A percentile compares a stretch with the other conserved stretches of the same genome.
Conservation (phyloP, 176 grass and related monocot genomes). For the Musa schizocarpa region DNA sequence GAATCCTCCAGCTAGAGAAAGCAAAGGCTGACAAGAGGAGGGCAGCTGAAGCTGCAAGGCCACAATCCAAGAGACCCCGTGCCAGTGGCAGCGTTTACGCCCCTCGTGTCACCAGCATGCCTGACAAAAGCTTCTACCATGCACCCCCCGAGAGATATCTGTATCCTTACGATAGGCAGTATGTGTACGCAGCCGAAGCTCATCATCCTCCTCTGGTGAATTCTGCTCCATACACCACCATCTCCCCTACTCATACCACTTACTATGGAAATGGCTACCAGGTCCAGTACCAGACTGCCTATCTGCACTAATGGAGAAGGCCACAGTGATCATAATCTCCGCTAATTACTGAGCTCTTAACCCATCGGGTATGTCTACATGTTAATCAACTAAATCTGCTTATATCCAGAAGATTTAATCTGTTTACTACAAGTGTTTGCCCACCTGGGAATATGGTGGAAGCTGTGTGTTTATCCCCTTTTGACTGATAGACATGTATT, state of each 20-base stretch:
- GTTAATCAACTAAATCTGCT: slow-evolving; percentile 2
- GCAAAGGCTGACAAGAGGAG: slow-evolving; percentile 95
- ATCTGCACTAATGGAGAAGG: slow-evolving; percentile 70
- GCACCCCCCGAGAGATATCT: slow-evolving; percentile 23
- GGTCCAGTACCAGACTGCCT: slow-evolving; percentile 65
- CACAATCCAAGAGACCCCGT: slow-evolving; percentile 77
- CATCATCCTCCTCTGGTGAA: slow-evolving; percentile 52
- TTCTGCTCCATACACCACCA: slow-evolving; percentile 38
- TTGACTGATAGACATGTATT: not conserved
- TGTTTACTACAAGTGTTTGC: slow-evolving; percentile 1
- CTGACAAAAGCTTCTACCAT: slow-evolving; percentile 78
- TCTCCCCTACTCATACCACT: slow-evolving; percentile 46
- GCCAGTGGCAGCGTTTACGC: slow-evolving; percentile 51
- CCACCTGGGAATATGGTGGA: not conserved
- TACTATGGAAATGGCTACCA: slow-evolving; percentile 84
- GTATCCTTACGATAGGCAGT: slow-evolving; percentile 58
- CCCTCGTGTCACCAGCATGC: slow-evolving; percentile 35
- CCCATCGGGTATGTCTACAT: not conserved
- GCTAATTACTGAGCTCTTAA: slow-evolving; percentile 25
- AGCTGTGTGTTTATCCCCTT: not conserved
- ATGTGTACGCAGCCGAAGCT: slow-evolving; percentile 44
- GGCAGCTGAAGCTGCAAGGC: slow-evolving; percentile 69
- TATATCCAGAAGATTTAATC: not conserved
- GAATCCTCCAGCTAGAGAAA: slow-evolving; percentile 85
- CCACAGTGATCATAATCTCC: slow-evolving; percentile 15